phyloP scores from a whole-genome alignment of 2,329 filamentous ascomycete genomes.

The Ceratocystis variospora region DNA sequence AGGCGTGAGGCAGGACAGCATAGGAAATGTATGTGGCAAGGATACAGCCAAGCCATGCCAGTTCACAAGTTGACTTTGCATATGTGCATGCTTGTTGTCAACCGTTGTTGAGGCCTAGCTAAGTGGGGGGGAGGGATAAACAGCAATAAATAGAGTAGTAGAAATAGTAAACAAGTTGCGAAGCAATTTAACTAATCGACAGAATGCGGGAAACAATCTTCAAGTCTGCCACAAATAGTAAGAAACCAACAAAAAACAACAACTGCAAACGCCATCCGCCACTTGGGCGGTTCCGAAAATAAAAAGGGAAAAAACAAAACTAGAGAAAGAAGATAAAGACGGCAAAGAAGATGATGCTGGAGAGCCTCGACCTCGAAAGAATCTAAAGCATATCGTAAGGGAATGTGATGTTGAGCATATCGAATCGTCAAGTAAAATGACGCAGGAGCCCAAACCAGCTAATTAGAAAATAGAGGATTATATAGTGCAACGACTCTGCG shows the following conservation, averaged over 20 bases:
- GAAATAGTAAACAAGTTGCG: neutral
- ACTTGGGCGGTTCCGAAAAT: neutral
- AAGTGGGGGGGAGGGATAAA: too few relatives aligned
- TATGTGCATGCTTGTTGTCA: neutral
- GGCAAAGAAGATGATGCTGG: neutral
- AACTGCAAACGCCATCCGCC: neutral
- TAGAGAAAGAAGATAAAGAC: neutral
- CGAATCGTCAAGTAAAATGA: neutral
- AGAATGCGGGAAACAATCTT: neutral
- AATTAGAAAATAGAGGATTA: neutral
- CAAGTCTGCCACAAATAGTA: neutral
- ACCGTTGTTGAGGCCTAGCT: neutral
- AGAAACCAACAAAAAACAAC: neutral
- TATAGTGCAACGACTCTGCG: neutral
- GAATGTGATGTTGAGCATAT: slow-evolving; percentile 1
- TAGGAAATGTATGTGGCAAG: neutral
- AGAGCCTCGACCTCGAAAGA: neutral
- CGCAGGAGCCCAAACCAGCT: neutral
- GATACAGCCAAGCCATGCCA: neutral
- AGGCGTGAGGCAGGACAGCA: neutral
- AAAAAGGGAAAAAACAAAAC: neutral
- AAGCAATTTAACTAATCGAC: neutral
- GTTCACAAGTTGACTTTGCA: neutral
- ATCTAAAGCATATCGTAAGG: neutral
- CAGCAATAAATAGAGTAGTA: neutral